These are phyloP conservation scores for Coleophoma cylindrospora DNA, from an alignment of 2,329 filamentous ascomycete species.

Conservation along the genomic window DNA sequence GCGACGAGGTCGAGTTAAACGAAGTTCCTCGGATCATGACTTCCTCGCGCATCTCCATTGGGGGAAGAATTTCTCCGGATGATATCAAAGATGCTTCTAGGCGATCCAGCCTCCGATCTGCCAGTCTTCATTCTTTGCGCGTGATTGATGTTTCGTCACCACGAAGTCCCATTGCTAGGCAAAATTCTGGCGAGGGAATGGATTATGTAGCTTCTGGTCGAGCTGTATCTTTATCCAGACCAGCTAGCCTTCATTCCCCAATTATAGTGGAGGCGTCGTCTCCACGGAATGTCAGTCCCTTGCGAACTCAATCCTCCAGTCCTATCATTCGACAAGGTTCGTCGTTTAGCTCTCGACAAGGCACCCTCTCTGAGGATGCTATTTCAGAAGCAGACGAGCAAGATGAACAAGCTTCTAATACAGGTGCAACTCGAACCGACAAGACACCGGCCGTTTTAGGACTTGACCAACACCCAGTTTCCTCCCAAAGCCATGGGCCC, in stretches of 20 bases:
- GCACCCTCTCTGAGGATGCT: conserved; percentile 15
- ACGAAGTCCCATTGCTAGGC: conserved; percentile 18
- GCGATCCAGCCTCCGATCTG: conserved; percentile 20
- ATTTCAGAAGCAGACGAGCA: conserved; percentile 25
- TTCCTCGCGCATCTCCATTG: conserved; percentile 26
- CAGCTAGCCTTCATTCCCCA: conserved; percentile 17
- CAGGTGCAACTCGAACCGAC: conserved; percentile 14
- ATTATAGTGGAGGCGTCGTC: conserved; percentile 9
- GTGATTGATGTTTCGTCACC: conserved; percentile 24
- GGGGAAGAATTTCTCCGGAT: conserved; percentile 19
- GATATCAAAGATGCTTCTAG: conserved; percentile 14
- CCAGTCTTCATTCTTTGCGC: conserved; percentile 25
- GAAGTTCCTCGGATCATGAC: conserved; percentile 30
- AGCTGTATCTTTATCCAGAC: conserved; percentile 11
- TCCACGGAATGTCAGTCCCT: conserved; percentile 18
- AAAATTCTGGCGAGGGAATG: conserved; percentile 12
- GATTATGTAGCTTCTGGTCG: conserved; percentile 12
- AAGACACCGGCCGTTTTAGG: conserved; percentile 20
- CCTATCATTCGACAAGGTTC: conserved; percentile 18
- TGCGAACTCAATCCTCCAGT: conserved; percentile 14
- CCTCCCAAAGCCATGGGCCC: neutral
- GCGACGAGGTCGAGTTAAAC: conserved; percentile 19
- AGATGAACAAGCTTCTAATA: conserved; percentile 2
- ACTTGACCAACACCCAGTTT: conserved; percentile 11
- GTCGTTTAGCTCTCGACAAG: conserved; percentile 13